Evolutionary conservation across 2,329 filamentous ascomycete species (phyloP), one percentile per base, ranked within the genome.

Genomic region (Periconia macrospinosa): DNA sequence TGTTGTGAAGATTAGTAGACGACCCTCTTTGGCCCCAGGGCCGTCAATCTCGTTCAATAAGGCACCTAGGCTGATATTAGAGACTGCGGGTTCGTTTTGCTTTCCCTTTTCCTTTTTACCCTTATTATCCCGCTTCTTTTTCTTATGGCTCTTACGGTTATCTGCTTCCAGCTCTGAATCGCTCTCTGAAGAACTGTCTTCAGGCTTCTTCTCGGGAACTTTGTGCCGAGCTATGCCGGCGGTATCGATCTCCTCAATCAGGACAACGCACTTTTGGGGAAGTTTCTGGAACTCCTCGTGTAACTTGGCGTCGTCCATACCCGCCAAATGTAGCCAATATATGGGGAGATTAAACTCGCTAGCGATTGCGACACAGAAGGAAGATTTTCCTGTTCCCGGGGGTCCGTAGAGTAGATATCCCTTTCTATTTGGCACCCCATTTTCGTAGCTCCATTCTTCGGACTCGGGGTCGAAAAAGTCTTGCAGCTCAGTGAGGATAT

Each of bases 191-290:
- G 17, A 41, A 6, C 8, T 8, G 17, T 41, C 40, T n/a, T 41
- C 14, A 9, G 8, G 8, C 14, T 8, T 23, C n/a, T 27, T 23
- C 14, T 14, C 23, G 19, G 43, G 30, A 2, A 40, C 50, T 42
- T 52, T 52, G 50, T 69, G 67, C 30, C 67, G 67, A 41, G 55
- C 61, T 14, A 70, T 65, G 20, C 69, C 69, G 6, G 69, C 67
- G 14, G 68, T 68, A 50, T 79, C 70, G 37, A 69, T 74, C 50
- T 78, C 75, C 54, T 78, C 72, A n/a, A 78, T 57, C 2, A 78
- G 64, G 13, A 78, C 66, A 19, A 78, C 57, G 52, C 68, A 78
- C 45, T 68, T 67, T 6, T 60, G 57, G 13, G 69, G 72, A n/a
- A 78, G 65, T 13, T 61, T 53, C 2, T 61, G 50, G 41, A 77